These are phyloP conservation scores for Guyanaporus albipodus DNA, from an alignment of 768 basidiomycete genomes.

Conservation along the genomic window DNA sequence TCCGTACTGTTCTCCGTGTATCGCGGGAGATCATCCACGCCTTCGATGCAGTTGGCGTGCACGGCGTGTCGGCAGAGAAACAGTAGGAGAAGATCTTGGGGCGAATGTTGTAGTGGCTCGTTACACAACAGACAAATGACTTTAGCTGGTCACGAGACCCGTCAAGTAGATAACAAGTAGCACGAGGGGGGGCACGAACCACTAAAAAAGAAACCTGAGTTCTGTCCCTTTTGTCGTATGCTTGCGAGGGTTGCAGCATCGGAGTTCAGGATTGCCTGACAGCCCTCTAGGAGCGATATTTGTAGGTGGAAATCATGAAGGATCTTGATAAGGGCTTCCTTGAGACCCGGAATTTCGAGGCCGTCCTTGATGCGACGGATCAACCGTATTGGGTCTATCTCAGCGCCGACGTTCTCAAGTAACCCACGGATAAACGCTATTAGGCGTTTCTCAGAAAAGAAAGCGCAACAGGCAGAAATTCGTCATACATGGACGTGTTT, in stretches of 20 bases:
- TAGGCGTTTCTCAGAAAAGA: neutral
- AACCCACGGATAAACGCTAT: constrained; percentile 91
- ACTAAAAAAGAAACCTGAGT: constrained; percentile 71
- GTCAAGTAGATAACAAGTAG: neutral
- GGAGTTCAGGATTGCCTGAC: constrained; percentile 79
- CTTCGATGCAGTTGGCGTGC: constrained; percentile 74
- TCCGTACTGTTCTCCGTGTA: constrained; percentile 52
- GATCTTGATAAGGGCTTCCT: constrained; percentile 94
- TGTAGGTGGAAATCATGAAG: constrained; percentile 95
- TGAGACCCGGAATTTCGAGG: constrained; percentile 92
- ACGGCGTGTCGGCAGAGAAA: constrained; percentile 89
- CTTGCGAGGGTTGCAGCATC: constrained; percentile 74
- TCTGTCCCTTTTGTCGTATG: constrained; percentile 70
- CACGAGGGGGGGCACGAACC: constrained; percentile 42
- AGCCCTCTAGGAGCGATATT: constrained; percentile 89
- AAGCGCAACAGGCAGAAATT: neutral
- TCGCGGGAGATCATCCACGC: constrained; percentile 57
- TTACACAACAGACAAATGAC: constrained; percentile 65
- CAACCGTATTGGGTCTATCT: constrained; percentile 91
- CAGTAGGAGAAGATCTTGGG: constrained; percentile 61
- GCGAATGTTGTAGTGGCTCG: constrained; percentile 51
- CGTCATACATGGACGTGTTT: constrained; percentile 77
- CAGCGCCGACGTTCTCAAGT: constrained; percentile 92
- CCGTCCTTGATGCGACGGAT: constrained; percentile 96
- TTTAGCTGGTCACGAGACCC: constrained; percentile 44